Evolutionary conservation across 805 yeast species (phyloP).

Genomic region (Metschnikowia matae): DNA sequence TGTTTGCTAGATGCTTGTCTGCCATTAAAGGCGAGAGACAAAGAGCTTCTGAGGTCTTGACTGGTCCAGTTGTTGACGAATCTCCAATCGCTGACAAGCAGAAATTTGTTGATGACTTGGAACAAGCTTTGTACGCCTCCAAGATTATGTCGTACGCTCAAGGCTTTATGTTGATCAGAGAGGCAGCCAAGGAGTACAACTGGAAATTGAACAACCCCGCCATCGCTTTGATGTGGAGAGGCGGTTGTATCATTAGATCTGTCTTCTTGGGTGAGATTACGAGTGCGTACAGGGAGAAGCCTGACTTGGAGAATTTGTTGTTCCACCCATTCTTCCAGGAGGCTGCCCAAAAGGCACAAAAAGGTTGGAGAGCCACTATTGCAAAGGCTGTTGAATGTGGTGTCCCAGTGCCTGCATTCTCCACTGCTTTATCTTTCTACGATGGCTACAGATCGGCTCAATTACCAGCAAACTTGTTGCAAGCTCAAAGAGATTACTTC

Average conservation of each 20-base stretch:
- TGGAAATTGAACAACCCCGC: constrained; percentile 98
- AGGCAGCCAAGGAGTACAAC: constrained; percentile 94
- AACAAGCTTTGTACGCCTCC: constrained; percentile 97
- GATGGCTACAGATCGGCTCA: constrained; percentile 97
- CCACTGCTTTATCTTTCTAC: constrained; percentile 95
- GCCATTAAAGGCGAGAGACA: constrained; percentile 89
- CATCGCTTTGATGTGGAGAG: constrained; percentile 99
- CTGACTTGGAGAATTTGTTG: constrained; percentile 90
- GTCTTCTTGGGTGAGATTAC: constrained; percentile 97
- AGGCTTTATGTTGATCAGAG: constrained; percentile 98
- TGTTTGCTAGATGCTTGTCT: constrained; percentile 92
- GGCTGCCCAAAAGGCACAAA: constrained; percentile 90
- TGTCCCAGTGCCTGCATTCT: constrained; percentile 96
- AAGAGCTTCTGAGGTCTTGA: constrained; percentile 71
- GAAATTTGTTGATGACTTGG: constrained; percentile 85
- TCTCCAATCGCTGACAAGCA: constrained; percentile 66
- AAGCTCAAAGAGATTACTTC: constrained; percentile 99
- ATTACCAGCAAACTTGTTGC: constrained; percentile 95
- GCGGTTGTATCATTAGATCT: constrained; percentile 99
- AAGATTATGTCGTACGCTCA: constrained; percentile 98
- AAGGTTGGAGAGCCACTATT: constrained; percentile 90
- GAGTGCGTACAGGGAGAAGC: constrained; percentile 89
- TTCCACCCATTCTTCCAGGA: constrained; percentile 92
- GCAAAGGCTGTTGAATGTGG: constrained; percentile 77
- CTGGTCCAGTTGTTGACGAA: constrained; percentile 71